phyloP scores from a whole-genome alignment of 805 yeast genomes.

The Cyberlindnera veronae region DNA sequence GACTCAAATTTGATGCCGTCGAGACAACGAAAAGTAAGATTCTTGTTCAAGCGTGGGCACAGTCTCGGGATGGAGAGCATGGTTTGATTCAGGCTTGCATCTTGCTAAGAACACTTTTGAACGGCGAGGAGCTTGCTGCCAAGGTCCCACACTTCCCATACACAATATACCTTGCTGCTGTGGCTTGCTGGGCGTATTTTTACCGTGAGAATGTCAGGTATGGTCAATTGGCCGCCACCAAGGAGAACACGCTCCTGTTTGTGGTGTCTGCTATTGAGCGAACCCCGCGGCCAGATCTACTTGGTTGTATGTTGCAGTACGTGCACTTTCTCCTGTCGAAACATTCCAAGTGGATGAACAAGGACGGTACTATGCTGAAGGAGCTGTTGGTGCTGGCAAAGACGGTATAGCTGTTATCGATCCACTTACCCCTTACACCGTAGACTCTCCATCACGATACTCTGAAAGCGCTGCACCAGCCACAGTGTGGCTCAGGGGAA shows the following conservation, averaged over 20 bases:
- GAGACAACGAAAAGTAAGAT: conserved; percentile 18
- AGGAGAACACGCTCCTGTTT: conserved; percentile 8
- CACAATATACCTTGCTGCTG: conserved; percentile 19
- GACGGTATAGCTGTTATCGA: neutral
- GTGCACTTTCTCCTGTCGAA: conserved; percentile 1
- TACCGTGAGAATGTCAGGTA: conserved; percentile 3
- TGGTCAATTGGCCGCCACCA: neutral
- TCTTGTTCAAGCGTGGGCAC: conserved; percentile 26
- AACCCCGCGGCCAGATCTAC: neutral
- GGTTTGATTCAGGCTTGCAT: conserved; percentile 28
- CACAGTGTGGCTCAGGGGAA: too few relatives aligned
- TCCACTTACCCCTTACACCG: too few relatives aligned
- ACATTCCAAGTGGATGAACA: conserved; percentile 7
- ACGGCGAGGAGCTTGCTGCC: conserved; percentile 23
- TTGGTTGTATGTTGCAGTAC: conserved; percentile 1
- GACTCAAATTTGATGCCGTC: conserved; percentile 14
- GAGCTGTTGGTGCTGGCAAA: conserved; percentile 8
- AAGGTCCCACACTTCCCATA: conserved; percentile 29
- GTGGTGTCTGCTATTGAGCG: neutral
- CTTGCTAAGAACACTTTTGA: conserved; percentile 26
- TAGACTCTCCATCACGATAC: too few relatives aligned
- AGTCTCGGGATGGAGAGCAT: conserved; percentile 26
- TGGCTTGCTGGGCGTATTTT: conserved; percentile 22
- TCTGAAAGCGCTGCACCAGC: neutral
- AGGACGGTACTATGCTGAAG: conserved; percentile 5